These are phyloP conservation scores for Epichloe uncinata DNA, from an alignment of 2,329 filamentous ascomycete species.

Conservation along the genomic window DNA sequence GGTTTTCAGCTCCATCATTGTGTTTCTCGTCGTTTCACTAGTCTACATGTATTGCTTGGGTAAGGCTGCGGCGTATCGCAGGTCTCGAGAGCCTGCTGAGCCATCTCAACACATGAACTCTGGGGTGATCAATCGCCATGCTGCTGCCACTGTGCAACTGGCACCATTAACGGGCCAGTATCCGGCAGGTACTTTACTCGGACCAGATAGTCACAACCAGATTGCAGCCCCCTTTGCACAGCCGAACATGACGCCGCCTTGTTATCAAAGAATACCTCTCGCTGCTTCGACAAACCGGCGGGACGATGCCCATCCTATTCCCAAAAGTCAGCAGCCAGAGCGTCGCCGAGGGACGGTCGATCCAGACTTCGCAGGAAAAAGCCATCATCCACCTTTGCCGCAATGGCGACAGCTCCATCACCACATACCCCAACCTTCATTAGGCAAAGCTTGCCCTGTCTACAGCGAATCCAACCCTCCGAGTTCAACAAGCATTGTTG, in stretches of 20 bases:
- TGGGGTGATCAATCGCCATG: neutral
- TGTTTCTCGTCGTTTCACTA: conserved; percentile 15
- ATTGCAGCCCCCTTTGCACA: neutral
- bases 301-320: neutral
- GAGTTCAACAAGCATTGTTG: conserved; percentile 2
- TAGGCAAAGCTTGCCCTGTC: conserved; percentile 24
- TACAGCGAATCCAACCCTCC: conserved; percentile 14
- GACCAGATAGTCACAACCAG: neutral
- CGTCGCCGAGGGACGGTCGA: neutral
- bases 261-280: neutral
- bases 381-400: conserved; percentile 7
- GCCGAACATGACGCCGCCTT: neutral
- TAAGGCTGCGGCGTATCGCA: conserved; percentile 5
- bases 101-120: neutral
- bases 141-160: neutral
- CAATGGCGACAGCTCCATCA: conserved; percentile 17
- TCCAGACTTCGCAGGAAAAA: neutral
- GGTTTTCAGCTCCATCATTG: conserved; percentile 22
- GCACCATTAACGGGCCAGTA: neutral
- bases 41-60: conserved; percentile 23
- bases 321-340: neutral
- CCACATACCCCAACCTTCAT: conserved; percentile 15
- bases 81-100: neutral
- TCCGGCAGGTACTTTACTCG: neutral
- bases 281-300: neutral